phyloP scores from a whole-genome alignment of 768 basidiomycete species.

The Cytidiella melzeri region DNA sequence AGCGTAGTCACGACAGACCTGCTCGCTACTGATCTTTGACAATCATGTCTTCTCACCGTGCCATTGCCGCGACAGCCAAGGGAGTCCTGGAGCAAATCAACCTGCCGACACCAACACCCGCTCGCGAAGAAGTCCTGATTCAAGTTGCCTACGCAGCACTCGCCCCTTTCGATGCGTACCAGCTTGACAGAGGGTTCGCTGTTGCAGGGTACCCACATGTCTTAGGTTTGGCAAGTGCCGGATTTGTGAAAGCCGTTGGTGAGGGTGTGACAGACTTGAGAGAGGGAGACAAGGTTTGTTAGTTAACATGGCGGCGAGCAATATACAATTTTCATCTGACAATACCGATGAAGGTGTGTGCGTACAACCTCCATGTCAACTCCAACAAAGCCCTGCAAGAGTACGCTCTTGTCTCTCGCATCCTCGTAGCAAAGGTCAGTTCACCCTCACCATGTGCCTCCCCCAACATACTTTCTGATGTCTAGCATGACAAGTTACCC shows the following conservation, averaged over 20 bases:
- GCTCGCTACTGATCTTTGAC: no score
- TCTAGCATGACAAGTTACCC: neutral
- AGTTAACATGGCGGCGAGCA: neutral
- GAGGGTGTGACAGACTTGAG: constrained; percentile 4
- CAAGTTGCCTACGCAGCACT: constrained; percentile 3
- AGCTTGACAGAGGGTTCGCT: constrained; percentile 1
- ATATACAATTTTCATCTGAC: neutral
- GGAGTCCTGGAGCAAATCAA: neutral
- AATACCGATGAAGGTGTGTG: neutral
- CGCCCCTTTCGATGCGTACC: constrained; percentile 3
- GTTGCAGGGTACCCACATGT: neutral
- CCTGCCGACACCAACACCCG: constrained; percentile 2
- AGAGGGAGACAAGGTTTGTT: constrained; percentile 2
- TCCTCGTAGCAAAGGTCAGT: constrained; percentile 1
- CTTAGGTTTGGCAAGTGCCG: neutral
- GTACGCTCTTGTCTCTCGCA: neutral
- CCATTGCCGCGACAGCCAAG: neutral
- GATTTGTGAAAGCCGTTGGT: constrained; percentile 2
- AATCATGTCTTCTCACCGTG: no score
- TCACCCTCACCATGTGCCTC: no score
- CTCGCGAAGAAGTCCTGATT: constrained; percentile 6
- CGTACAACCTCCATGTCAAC: constrained; percentile 1
- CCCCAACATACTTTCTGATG: neutral
- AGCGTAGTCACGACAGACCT: no score
- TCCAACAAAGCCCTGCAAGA: constrained; percentile 7